Percentiles rank a stretch among this genome's conserved stretches.
Conservation (phyloP, 306 rosid genomes). For the Quercus rubra region DNA sequence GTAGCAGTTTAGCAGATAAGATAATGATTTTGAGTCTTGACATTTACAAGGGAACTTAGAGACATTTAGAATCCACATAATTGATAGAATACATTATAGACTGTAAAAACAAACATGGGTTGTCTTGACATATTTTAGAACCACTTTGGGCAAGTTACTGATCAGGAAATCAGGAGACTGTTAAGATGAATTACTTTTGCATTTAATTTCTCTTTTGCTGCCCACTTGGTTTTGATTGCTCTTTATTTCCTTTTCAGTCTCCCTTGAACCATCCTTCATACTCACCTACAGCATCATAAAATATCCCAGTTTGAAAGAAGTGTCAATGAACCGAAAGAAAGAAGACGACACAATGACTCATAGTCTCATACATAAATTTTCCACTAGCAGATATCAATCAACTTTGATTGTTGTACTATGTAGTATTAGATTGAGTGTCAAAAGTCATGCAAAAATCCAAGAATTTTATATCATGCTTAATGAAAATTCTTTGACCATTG, state of each 20-base stretch:
- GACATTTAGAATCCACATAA: neutral
- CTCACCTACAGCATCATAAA: slow-evolving; percentile 36
- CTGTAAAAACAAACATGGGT: neutral
- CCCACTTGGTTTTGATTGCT: slow-evolving; percentile 33
- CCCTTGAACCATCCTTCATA: slow-evolving; percentile 37
- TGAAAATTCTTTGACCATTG: neutral
- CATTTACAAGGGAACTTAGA: slow-evolving; percentile 26
- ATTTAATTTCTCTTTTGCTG: slow-evolving; percentile 31
- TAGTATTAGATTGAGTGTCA: neutral
- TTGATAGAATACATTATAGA: neutral
- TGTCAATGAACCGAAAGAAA: neutral
- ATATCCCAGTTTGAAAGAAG: neutral
- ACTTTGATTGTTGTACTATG: no score
- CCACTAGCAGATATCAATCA: neutral
- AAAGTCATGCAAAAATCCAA: neutral
- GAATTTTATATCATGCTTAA: neutral
- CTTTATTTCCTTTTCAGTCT: slow-evolving; percentile 31
- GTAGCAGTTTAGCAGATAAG: neutral
- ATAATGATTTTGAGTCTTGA: neutral
- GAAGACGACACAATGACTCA: neutral
- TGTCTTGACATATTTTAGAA: slow-evolving; percentile 15
- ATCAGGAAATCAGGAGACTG: neutral
- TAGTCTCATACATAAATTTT: neutral
- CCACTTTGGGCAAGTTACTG: neutral
- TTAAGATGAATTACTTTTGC: slow-evolving; percentile 7